Base-by-base conservation (phyloP, 2,329 filamentous ascomycete species). In the Pseudocercospora fuligena region DNA sequence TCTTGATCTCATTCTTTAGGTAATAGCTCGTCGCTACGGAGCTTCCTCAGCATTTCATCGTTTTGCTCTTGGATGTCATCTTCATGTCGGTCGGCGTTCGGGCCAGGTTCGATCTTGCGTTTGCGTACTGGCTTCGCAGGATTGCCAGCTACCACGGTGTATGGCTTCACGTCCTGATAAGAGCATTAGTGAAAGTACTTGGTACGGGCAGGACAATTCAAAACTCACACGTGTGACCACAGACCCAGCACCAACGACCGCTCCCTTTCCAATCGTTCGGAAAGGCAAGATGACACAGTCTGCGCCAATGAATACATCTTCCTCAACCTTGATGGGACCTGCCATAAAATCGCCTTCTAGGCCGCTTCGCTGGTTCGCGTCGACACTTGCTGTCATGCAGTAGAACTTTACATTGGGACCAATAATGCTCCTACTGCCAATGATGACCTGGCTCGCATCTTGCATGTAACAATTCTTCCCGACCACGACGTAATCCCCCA, bases 361-460 rank as follows among this genome's bases (percentile, higher is more conserved):
- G 6, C 93, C 94, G 73, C 23, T 53, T 31, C 92, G 86, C 69
- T 87, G 85, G 77, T 90, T 88, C 29, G 90, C 88, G 76, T 96
- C 92, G 14, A 89, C 88, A 49, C 89, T 88, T 58, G 91, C 84
- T 49, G 88, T 90, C 36, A 90, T 88, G 16, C 91, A 93, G 75
- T 93, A 92, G 71, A 98, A 91, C 70, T 89, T 94, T 65, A 97
- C 94, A 72, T 94, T 92, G 0, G 92, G 91, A 2, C 93, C 93
- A 70, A 87, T 80, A 61, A 81, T 86, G 60, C 88, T 89, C 66
- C 92, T 88, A 68, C 92, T 88, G 2, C 94, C 94, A 74, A 98
- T 93, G 56, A 84, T 88, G 67, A 98, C 91, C 69, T 89, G 86
- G 76, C 90, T 91, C n/a, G 93, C 90, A 77, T 99, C 95, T 64